Evolutionary conservation across 176 grass and related monocot species (phyloP).

Genomic region (Chloris gayana): DNA sequence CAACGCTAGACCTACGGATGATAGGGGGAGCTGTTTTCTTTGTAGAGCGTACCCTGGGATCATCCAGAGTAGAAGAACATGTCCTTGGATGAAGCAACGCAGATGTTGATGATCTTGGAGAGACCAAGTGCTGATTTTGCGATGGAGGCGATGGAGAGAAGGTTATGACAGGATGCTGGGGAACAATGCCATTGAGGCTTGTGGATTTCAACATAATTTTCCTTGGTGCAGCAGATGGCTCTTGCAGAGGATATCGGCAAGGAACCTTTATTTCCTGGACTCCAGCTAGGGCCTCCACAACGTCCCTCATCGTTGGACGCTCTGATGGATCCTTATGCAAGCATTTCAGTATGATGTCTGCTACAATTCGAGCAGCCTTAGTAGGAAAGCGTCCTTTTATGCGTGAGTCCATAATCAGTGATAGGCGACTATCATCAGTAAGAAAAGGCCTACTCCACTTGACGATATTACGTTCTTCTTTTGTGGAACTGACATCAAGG

Average conservation of each 20-base stretch:
- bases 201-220: constrained; percentile 93
- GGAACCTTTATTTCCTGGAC: constrained; percentile 90
- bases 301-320: constrained; percentile 85
- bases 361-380: constrained; percentile 80
- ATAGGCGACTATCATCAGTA: constrained; percentile 85
- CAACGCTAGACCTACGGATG: constrained; percentile 55
- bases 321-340: constrained; percentile 82
- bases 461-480: constrained; percentile 87
- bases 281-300: constrained; percentile 61
- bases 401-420: constrained; percentile 89
- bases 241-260: constrained; percentile 78
- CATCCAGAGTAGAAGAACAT: constrained; percentile 68
- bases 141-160: constrained; percentile 69
- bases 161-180: constrained; percentile 46
- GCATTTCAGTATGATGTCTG: constrained; percentile 81
- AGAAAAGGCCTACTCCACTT: constrained; percentile 92
- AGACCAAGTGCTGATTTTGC: constrained; percentile 24
- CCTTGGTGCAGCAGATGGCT: constrained; percentile 62
- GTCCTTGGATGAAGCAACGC: constrained; percentile 56
- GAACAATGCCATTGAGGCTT: constrained; percentile 77
- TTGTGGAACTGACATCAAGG: constrained; percentile 64
- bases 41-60: constrained; percentile 52
- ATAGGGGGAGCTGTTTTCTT: constrained; percentile 54
- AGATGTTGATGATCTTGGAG: constrained; percentile 62
- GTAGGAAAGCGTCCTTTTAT: constrained; percentile 93